Conservation (phyloP, 176 grass and related monocot genomes). For the Carex myosuroides region DNA sequence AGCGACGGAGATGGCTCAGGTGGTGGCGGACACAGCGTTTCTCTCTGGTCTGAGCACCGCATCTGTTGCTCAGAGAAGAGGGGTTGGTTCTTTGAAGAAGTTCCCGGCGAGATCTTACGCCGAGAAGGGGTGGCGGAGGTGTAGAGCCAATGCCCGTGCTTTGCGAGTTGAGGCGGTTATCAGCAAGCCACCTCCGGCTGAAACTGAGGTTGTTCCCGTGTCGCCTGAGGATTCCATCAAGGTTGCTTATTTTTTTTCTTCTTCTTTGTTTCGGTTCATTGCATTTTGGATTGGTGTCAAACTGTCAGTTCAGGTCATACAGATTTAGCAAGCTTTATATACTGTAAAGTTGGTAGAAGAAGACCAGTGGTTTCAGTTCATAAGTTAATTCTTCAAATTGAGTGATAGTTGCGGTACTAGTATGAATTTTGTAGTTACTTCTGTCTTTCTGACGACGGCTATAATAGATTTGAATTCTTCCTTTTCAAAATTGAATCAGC, state of each 20-base stretch:
- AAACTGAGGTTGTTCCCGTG: conserved; percentile 46
- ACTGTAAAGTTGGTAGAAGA: background rate
- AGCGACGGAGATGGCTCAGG: conserved; percentile 47
- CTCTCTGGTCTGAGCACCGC: conserved; percentile 11
- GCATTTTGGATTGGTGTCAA: background rate
- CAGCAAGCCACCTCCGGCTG: conserved; percentile 46
- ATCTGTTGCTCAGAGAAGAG: conserved; percentile 20
- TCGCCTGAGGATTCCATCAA: conserved; percentile 48
- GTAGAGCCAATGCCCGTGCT: conserved; percentile 30
- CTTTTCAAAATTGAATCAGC: background rate
- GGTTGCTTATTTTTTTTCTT: conserved; percentile 16
- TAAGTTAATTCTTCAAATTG: background rate
- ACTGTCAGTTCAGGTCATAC: background rate
- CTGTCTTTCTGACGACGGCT: background rate
- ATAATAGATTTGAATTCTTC: background rate
- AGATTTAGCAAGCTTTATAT: background rate
- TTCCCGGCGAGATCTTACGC: conserved; percentile 24
- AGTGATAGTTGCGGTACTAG: background rate
- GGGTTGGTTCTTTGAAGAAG: conserved; percentile 20
- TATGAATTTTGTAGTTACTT: background rate
- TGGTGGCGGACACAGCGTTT: conserved; percentile 25
- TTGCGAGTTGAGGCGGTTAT: conserved; percentile 39
- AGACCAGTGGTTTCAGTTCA: background rate
- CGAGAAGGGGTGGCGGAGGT: conserved; percentile 26
- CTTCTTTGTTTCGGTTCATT: background rate